Conservation (phyloP, 768 basidiomycete species). For the Pisolithus albus region DNA sequence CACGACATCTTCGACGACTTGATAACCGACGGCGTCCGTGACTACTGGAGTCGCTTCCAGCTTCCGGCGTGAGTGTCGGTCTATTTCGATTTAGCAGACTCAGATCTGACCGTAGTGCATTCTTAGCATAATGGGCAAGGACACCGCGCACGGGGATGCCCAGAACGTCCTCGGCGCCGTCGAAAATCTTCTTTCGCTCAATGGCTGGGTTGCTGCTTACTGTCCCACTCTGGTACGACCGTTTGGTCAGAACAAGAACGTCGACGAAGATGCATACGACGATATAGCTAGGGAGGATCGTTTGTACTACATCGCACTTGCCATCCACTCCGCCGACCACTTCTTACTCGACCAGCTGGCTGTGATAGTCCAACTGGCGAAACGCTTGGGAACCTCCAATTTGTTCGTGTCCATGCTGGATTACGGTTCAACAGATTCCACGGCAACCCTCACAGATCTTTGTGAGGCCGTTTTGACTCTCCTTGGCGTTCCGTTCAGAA, state of each 20-base stretch:
- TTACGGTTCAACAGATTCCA: slow-evolving; percentile 92
- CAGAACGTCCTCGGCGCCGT: slow-evolving; percentile 87
- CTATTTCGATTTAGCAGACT: background rate
- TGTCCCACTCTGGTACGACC: slow-evolving; percentile 93
- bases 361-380: slow-evolving; percentile 93
- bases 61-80: slow-evolving; percentile 68
- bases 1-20: slow-evolving; percentile 74
- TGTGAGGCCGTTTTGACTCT: slow-evolving; percentile 93
- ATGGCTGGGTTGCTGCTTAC: slow-evolving; percentile 96
- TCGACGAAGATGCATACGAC: slow-evolving; percentile 68
- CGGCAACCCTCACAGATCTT: slow-evolving; percentile 87
- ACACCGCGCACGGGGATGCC: slow-evolving; percentile 83
- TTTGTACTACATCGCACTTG: slow-evolving; percentile 90
- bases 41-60: slow-evolving; percentile 93
- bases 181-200: slow-evolving; percentile 89
- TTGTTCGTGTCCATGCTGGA: slow-evolving; percentile 98
- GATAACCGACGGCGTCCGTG: slow-evolving; percentile 67
- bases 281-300: slow-evolving; percentile 79
- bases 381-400: slow-evolving; percentile 80
- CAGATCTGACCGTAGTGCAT: background rate
- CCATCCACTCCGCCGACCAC: slow-evolving; percentile 97
- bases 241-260: slow-evolving; percentile 84
- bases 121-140: slow-evolving; percentile 65
- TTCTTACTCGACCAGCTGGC: slow-evolving; percentile 98
- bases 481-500: slow-evolving; percentile 88